Conservation (phyloP, 1,284 basidiomycete species). For the Ganoderma leucocontextum region DNA sequence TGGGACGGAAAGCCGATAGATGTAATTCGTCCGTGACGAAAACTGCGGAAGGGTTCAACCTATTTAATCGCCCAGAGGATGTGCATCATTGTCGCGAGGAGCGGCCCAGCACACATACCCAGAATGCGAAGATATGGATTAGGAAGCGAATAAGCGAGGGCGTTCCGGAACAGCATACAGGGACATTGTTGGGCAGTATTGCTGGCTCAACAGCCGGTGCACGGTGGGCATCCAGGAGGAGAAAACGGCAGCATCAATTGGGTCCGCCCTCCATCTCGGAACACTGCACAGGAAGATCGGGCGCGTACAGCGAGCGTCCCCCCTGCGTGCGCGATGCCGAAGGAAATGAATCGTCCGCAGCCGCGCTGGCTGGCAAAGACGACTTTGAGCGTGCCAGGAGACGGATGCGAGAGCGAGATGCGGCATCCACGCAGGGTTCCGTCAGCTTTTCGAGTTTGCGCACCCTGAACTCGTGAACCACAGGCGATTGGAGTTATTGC, state of each 20-base stretch:
- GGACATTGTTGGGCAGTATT: not conserved
- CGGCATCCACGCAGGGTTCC: not conserved
- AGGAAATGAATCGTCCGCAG: not conserved
- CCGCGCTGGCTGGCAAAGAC: constrained; percentile 4
- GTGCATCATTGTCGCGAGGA: not conserved
- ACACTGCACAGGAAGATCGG: not conserved
- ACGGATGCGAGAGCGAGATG: not conserved
- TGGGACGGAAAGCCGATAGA: not conserved
- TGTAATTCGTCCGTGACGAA: not conserved
- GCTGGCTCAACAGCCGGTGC: constrained; percentile 6
- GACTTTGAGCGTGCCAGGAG: constrained; percentile 1
- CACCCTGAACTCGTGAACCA: constrained; percentile 7
- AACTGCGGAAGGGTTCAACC: not conserved
- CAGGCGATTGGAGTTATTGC: not conserved
- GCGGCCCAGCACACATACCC: not conserved
- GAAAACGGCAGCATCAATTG: not conserved
- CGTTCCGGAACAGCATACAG: constrained; percentile 5
- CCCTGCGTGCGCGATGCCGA: not conserved
- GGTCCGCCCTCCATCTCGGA: not conserved
- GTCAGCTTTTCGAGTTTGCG: not conserved
- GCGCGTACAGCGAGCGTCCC: constrained; percentile 9
- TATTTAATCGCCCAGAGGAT: not conserved
- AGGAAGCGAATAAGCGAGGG: constrained; percentile 10
- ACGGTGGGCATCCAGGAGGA: not conserved
- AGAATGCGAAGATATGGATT: not conserved